A percentile compares a stretch with the other conserved stretches of the same genome.
Conservation (phyloP, 306 rosid genomes). For the Castanea sativa region DNA sequence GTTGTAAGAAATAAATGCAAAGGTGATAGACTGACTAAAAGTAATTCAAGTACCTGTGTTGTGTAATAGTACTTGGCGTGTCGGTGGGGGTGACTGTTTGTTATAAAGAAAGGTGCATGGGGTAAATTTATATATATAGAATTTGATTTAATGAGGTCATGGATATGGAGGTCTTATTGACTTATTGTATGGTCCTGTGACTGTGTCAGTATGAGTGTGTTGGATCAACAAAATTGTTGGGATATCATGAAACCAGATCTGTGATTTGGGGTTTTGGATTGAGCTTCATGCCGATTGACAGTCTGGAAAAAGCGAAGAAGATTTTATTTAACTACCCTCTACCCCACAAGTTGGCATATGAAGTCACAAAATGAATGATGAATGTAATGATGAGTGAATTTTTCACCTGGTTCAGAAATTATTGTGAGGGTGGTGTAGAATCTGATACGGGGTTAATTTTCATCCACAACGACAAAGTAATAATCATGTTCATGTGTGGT, state of each 20-base stretch:
- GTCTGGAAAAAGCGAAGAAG: constrained; percentile 52
- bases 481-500: not conserved
- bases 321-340: constrained; percentile 39
- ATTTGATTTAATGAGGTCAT: constrained; percentile 43
- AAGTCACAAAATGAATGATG: constrained; percentile 25
- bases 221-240: constrained; percentile 30
- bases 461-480: constrained; percentile 18
- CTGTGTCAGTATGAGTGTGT: not conserved
- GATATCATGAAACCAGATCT: constrained; percentile 39
- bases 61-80: constrained; percentile 29
- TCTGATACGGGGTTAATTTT: not conserved
- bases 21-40: not conserved
- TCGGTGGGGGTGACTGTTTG: constrained; percentile 55
- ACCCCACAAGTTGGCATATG: constrained; percentile 35
- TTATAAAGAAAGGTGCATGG: constrained; percentile 6
- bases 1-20: constrained; percentile 35
- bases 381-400: constrained; percentile 11
- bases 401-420: constrained; percentile 14
- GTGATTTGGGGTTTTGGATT: constrained; percentile 1
- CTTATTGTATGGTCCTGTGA: constrained; percentile 30
- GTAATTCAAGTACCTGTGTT: not conserved
- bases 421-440: not conserved
- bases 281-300: constrained; percentile 35
- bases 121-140: no score
- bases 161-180: constrained; percentile 37